Percentiles rank a stretch among this genome's conserved stretches.
phyloP scores from a whole-genome alignment of 805 yeast species.

The Isabelozyma heimii region DNA sequence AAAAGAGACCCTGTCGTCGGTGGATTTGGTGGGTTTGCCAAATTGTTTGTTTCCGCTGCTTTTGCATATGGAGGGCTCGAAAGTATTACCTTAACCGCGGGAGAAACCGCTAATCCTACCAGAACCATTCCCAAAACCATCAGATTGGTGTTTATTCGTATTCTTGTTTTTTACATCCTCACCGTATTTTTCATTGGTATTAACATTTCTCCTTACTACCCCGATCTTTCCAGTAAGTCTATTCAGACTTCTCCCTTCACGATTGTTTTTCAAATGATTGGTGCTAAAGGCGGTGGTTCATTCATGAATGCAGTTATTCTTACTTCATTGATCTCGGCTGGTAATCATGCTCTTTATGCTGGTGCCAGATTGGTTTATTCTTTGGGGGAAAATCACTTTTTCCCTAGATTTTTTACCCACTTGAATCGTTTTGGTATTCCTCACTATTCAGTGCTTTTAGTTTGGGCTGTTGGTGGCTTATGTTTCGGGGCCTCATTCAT shows the following conservation, averaged over 20 bases:
- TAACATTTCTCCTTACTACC: conserved; percentile 40
- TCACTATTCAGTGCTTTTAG: conserved; percentile 46
- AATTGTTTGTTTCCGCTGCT: conserved; percentile 49
- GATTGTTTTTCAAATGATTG: conserved; percentile 41
- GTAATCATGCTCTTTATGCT: conserved; percentile 53
- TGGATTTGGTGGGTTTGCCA: conserved; percentile 52
- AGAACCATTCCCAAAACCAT: conserved; percentile 28
- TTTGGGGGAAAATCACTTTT: conserved; percentile 48
- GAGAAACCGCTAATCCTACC: conserved; percentile 30
- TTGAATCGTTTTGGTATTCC: conserved; percentile 46
- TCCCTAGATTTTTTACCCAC: conserved; percentile 41
- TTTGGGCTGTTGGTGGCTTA: conserved; percentile 55
- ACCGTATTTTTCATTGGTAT: conserved; percentile 41
- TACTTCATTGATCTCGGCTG: conserved; percentile 54
- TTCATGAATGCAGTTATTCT: conserved; percentile 55
- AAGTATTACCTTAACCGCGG: conserved; percentile 32
- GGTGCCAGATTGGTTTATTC: conserved; percentile 49
- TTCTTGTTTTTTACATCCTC: conserved; percentile 32
- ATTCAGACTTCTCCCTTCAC: conserved; percentile 41
- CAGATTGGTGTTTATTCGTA: conserved; percentile 30
- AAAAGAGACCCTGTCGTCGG: conserved; percentile 51
- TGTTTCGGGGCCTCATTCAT: conserved; percentile 60
- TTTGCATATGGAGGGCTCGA: conserved; percentile 53
- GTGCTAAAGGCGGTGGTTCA: conserved; percentile 39
- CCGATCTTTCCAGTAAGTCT: conserved; percentile 23